Base-by-base conservation (phyloP, 345 rosid genomes). In the Litchi chinensis region DNA sequence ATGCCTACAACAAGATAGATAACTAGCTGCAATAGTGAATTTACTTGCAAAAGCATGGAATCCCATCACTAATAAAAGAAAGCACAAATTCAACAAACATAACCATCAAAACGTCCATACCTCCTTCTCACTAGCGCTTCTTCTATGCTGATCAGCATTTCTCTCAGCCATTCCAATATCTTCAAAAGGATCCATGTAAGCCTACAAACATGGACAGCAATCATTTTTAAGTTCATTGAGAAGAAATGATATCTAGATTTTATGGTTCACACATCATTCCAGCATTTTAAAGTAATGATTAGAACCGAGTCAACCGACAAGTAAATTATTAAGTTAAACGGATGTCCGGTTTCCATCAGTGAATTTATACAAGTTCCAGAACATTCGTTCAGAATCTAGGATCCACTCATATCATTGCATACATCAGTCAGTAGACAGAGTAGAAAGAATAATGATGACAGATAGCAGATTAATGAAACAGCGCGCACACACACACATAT, bases 111-210 rank as follows among this genome's bases (percentile, higher is more conserved):
- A 71, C 11, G 32, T 52, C 26, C 67, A 54, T 83, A 93, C 98
- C 95, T 95, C 95, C 79, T 93, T 88, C 84, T 95, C 98, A 67
- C 73, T 81, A 39, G 97, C 99, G 75, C 99, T 96, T 86, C 95
- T 89, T 85, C 99, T 88, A 77, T 92, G 98, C 83, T 79, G 83
- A 72, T 96, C 95, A 52, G 94, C 97, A 87, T 86, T 91, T 77
- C 73, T 86, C 82, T 90, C 95, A 19, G 92, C 85, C 78, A 81
- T 81, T 70, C 93, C 95, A 71, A 94, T 87, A 68, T 93, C 97
- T 86, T 94, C 99, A 87, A 95, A 93, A 65, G 97, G 97, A 84
- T 96, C 98, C 71, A 89, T 74, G 82, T 88, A 89, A 85, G 88
- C 79, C 98, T 93, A 83, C 69, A 79, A 76, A 57, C 65, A 10